Conservation (phyloP, 768 basidiomycete genomes). For the Podaxis pistillaris region DNA sequence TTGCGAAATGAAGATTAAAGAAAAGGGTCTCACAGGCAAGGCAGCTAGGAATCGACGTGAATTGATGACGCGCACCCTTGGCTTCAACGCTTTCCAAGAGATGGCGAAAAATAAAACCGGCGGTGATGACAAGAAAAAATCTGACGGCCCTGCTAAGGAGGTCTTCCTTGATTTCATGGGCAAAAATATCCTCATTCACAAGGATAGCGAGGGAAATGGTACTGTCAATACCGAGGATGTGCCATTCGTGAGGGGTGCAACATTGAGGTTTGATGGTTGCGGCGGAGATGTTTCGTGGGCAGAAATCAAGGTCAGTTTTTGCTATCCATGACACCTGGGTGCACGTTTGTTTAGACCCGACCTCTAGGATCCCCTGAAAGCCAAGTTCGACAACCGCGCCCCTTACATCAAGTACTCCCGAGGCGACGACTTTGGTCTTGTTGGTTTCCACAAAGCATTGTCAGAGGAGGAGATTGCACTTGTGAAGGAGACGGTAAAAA, state of each 20-base stretch:
- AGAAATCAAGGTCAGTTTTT: conserved; percentile 45
- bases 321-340: background rate
- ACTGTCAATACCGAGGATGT: conserved; percentile 60
- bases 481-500: conserved; percentile 64
- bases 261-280: conserved; percentile 57
- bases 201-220: conserved; percentile 61
- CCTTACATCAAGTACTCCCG: conserved; percentile 52
- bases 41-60: conserved; percentile 61
- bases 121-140: conserved; percentile 28
- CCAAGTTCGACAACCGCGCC: conserved; percentile 45
- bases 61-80: conserved; percentile 44
- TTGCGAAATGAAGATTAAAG: conserved; percentile 94
- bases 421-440: conserved; percentile 48
- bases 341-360: background rate
- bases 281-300: conserved; percentile 47
- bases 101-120: conserved; percentile 43
- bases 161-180: conserved; percentile 77
- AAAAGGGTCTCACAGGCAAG: conserved; percentile 84
- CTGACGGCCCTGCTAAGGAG: conserved; percentile 43
- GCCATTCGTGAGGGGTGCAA: conserved; percentile 52
- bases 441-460: conserved; percentile 64
- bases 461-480: conserved; percentile 71
- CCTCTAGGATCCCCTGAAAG: conserved; percentile 44
- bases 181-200: conserved; percentile 59
- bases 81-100: conserved; percentile 82